Evolutionary conservation across 495 filamentous ascomycete genomes (phyloP), one percentile per base, ranked within the genome.

Genomic region (Aspergillus olivimuriae): DNA sequence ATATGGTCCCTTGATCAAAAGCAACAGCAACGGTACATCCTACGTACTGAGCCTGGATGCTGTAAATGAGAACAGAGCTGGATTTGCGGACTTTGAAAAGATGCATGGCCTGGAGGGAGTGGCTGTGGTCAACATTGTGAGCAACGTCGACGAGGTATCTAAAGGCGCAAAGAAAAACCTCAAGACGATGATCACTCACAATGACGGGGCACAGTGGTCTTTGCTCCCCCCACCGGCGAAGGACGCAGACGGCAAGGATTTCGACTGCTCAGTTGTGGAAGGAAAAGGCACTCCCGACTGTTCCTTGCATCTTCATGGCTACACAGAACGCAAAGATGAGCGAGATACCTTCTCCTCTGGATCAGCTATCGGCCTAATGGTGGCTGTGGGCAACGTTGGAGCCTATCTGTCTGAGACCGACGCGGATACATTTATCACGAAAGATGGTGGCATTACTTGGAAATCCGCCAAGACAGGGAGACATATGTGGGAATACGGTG

Each of bases 81-180:
- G 84, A 32, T 95, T 83, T 58, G 89, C 92, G 30, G 92, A 99
- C 61, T 99, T 95, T 58, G 92, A 99, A 59, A 94, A 94, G 70
- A 87, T 94, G 77, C 77, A 82, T 19, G 87, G 86, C 4, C 73
- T 97, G 22, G 89, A 97, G 59, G 92, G 92, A 21, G 87, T 97
- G 39, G 80, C 84, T 16, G 56, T 96, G 30, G 86, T 85, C 36
- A 99, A 97, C 52, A 73, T 86, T 12, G 87, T 99, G 14, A 71
- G 71, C 18, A 97, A 97, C 58, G 43, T 61, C n/a, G 62, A 78
- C 9, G 73, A 75, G 11, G 70, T 78, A 77, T 48, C 74, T 62
- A 73, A 76, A 34, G 82, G 79, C 18, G 72, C 75, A 22, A 62
- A 70, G 32, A 97, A 99, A 74, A 86, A 82, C 57, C 70, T 95